These are phyloP conservation scores for Scalesia atractyloides DNA, from an alignment of 129 eudicot species.

Conservation along the genomic window DNA sequence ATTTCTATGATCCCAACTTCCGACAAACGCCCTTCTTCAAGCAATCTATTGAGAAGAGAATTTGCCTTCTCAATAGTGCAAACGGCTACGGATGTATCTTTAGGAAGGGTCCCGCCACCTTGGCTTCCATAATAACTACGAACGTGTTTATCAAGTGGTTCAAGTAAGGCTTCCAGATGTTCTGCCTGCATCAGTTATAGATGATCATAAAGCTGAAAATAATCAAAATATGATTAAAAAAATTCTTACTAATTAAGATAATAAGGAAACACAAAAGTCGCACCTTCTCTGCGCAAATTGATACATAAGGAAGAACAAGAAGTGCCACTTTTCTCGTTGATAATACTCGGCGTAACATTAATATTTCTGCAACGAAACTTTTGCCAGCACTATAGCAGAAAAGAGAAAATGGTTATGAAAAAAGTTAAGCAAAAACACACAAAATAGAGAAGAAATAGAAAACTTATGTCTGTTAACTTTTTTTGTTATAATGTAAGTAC, in stretches of 20 bases:
- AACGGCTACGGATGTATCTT: conserved; percentile 97
- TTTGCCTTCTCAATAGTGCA: conserved; percentile 99
- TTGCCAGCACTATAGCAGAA: conserved; percentile 80
- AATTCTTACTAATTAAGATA: neutral
- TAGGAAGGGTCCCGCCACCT: conserved; percentile 97
- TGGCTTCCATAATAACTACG: conserved; percentile 96
- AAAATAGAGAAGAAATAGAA: conserved; percentile 1
- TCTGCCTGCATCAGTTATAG: conserved; percentile 66
- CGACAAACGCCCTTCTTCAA: conserved; percentile 94
- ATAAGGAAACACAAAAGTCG: conserved; percentile 4
- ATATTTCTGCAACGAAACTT: conserved; percentile 97
- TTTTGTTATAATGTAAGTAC: conserved; percentile 32
- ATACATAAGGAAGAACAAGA: conserved; percentile 95
- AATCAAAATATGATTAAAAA: neutral
- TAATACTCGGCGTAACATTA: conserved; percentile 82
- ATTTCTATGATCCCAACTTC: conserved; percentile 98
- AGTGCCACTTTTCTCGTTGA: conserved; percentile 86
- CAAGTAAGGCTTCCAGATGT: conserved; percentile 84
- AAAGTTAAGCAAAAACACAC: conserved; percentile 8
- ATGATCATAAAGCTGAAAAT: conserved; percentile 1
- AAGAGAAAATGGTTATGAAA: conserved; percentile 18
- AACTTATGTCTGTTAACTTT: neutral
- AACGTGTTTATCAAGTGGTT: conserved; percentile 86
- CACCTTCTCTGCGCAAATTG: conserved; percentile 97
- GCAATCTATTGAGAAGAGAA: conserved; percentile 79